phyloP scores from a whole-genome alignment of 2,329 filamentous ascomycete genomes.

The Tothia fuscella region DNA sequence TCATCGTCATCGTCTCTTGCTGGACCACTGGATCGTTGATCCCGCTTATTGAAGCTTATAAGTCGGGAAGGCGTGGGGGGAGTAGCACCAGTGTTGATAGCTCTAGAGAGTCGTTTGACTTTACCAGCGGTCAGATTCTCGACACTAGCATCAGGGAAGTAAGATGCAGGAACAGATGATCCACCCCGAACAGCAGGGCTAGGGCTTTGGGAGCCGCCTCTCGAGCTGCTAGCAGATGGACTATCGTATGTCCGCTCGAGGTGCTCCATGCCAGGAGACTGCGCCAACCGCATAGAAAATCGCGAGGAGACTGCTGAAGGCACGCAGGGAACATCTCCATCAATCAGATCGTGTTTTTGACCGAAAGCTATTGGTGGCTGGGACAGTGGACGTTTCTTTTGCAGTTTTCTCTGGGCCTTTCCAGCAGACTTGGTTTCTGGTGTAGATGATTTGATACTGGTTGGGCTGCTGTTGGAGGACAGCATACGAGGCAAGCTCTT shows the following conservation, averaged over 20 bases:
- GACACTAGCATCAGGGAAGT: conserved; percentile 2
- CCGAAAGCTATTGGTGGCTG: conserved; percentile 21
- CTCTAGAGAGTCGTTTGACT: not conserved
- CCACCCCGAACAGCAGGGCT: not conserved
- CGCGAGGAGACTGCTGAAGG: conserved; percentile 23
- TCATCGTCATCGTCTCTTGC: conserved; percentile 11
- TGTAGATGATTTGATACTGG: conserved; percentile 14
- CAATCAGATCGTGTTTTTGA: conserved; percentile 19
- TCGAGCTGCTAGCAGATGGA: conserved; percentile 18
- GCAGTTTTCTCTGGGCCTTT: conserved; percentile 23
- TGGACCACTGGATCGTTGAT: not conserved
- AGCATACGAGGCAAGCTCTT: conserved; percentile 7
- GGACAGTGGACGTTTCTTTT: conserved; percentile 20
- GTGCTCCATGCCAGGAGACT: conserved; percentile 24
- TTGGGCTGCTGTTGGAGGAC: conserved; percentile 14
- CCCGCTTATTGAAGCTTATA: too few relatives aligned
- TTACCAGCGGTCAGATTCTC: not conserved
- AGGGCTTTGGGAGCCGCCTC: conserved; percentile 5
- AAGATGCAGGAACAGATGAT: not conserved
- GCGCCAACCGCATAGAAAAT: conserved; percentile 25
- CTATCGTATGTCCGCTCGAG: conserved; percentile 23
- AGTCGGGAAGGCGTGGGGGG: not conserved
- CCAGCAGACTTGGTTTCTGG: too few relatives aligned
- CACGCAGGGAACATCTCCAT: conserved; percentile 22
- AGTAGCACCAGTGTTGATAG: not conserved